A percentile compares a stretch with the other conserved stretches of the same genome.
phyloP scores from a whole-genome alignment of 73 alveolate genomes.

The Diophrys appendiculata region DNA sequence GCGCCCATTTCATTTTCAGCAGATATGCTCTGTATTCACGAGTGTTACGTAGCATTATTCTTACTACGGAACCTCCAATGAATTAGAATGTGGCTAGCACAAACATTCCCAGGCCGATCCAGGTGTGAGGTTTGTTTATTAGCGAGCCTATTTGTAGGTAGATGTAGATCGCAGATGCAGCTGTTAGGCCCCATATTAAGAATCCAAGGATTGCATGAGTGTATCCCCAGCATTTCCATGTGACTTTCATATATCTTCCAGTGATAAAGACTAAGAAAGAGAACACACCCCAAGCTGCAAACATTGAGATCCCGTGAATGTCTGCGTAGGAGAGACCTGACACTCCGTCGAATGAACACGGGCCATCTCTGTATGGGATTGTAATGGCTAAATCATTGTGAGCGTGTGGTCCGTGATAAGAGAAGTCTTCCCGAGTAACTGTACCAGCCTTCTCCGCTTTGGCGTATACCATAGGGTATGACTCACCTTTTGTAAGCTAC shows the following conservation, averaged over 20 bases:
- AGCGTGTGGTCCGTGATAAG: neutral
- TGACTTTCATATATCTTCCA: neutral
- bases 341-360: neutral
- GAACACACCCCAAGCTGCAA: slow-evolving; percentile 16
- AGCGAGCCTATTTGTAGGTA: neutral
- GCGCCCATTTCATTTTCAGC: slow-evolving; percentile 11
- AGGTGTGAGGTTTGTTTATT: neutral
- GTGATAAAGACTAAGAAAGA: neutral
- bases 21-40: neutral
- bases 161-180: neutral
- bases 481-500: neutral
- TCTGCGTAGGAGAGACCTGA: neutral
- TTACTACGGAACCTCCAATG: neutral
- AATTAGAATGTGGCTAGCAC: neutral
- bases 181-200: neutral
- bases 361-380: neutral
- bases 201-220: slow-evolving; percentile 5
- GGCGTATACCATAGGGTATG: neutral
- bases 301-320: neutral
- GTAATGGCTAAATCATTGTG: neutral
- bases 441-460: neutral
- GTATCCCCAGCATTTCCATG: neutral
- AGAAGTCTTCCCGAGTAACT: neutral
- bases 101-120: neutral
- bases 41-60: neutral